Base-by-base conservation (phyloP, 1,284 basidiomycete genomes). In the Leccinum cinnamomeum region DNA sequence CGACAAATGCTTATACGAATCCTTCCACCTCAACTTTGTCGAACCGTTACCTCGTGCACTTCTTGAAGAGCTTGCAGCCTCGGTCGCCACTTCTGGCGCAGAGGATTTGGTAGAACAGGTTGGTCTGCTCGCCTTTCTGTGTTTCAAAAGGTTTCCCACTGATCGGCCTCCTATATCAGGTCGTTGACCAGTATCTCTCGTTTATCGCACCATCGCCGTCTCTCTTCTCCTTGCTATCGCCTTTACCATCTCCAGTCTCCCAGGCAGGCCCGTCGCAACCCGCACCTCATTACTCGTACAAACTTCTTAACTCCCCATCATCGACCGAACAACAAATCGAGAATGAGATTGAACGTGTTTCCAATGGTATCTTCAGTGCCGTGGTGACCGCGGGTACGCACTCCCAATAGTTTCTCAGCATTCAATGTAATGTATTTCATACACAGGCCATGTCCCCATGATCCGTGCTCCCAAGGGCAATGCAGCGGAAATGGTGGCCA, bases 401-500 rank as follows among this genome's bases (percentile, higher is more conserved):
- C 76, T 44, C 3, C 23, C 16, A 23, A 3, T 11, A n/a, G 7
- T 12, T 58, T 23, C 14, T 35, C 6, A 48, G 18, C 8, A 48
- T 20, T 11, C 44, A 18, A n/a, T 35, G 14, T 16, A 10, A 5
- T 58, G 30, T 33, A 20, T 58, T 58, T 6, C 50, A 39, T 56
- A 2, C n/a, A 44, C 51, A 95, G 94, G 93, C 1, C 91, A 94
- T 67, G 90, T 98, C 7, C 97, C 97, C 5, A 92, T 97, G 72
- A 98, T 99, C 65, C 90, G 97, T 35, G 92, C 93, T 63, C 97
- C 97, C 3, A 82, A 91, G 70, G 97, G 97, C 0, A 98, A 98
- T 75, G 97, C 97, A 3, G 97, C 97, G 18, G 97, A 99, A 77
- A 97, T 98, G 92, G 90, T 99, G 2, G 95, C 96, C 2, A 91